Conservation (phyloP, 2,329 filamentous ascomycete genomes). For the Cladosporium sp. region DNA sequence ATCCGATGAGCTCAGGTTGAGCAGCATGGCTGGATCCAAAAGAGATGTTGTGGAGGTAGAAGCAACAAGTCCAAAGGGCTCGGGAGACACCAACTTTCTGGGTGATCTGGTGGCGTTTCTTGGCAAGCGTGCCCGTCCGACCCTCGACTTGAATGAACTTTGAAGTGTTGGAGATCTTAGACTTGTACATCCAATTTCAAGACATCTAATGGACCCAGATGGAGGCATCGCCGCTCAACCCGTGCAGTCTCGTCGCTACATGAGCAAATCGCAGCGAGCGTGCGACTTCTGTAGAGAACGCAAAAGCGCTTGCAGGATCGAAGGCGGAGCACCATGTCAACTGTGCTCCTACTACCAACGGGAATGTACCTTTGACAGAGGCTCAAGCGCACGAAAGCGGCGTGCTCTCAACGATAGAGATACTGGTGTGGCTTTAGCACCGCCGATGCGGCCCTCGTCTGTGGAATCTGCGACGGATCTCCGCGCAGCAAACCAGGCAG, state of each 20-base stretch:
- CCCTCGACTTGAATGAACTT: background rate
- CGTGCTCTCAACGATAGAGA: background rate
- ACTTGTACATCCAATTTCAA: background rate
- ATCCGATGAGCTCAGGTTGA: background rate
- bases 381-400: background rate
- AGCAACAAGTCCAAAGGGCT: background rate
- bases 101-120: background rate
- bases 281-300: background rate
- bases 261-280: conserved; percentile 1
- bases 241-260: background rate
- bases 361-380: background rate
- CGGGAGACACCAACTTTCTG: background rate
- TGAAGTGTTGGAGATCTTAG: background rate
- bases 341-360: background rate
- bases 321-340: background rate
- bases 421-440: background rate
- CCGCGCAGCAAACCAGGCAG: background rate
- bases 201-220: background rate
- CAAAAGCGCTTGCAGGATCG: background rate
- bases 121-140: background rate
- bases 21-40: background rate
- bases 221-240: background rate
- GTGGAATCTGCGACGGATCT: background rate
- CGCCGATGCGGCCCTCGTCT: background rate
- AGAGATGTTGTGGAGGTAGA: background rate